Conservation (phyloP, 148 eudicot species). For the Vaccinium vitisidaea region DNA sequence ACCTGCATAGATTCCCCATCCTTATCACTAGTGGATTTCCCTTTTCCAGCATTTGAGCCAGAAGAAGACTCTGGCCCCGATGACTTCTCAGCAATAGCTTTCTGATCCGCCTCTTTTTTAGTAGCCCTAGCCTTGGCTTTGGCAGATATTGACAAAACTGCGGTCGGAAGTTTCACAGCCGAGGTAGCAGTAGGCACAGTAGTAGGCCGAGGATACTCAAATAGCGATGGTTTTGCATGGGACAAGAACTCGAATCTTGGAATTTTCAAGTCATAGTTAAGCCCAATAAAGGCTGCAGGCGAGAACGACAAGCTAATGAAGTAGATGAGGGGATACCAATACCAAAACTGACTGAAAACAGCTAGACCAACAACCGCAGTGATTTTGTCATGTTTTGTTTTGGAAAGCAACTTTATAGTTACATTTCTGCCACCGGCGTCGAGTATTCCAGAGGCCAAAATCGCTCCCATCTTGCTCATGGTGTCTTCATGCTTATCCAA, state of each 20-base stretch:
- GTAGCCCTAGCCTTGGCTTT: slow-evolving; percentile 76
- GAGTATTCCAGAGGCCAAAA: slow-evolving; percentile 91
- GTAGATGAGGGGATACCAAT: slow-evolving; percentile 98
- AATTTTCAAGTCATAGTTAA: slow-evolving; percentile 86
- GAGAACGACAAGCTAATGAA: slow-evolving; percentile 91
- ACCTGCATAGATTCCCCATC: slow-evolving; percentile 91
- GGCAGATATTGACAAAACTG: slow-evolving; percentile 81
- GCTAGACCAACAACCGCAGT: slow-evolving; percentile 97
- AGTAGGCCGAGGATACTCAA: slow-evolving; percentile 94
- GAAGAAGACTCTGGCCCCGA: slow-evolving; percentile 44
- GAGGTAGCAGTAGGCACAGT: slow-evolving; percentile 74
- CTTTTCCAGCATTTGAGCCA: slow-evolving; percentile 54
- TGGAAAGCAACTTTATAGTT: slow-evolving; percentile 88
- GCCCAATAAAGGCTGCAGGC: slow-evolving; percentile 93
- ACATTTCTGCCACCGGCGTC: slow-evolving; percentile 99
- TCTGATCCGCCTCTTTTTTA: slow-evolving; percentile 89
- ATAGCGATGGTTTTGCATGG: slow-evolving; percentile 88
- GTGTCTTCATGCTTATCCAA: slow-evolving; percentile 99
- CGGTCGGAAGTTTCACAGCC: slow-evolving; percentile 85
- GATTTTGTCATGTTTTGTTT: slow-evolving; percentile 84
- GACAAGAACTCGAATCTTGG: slow-evolving; percentile 90
- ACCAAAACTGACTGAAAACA: slow-evolving; percentile 97
- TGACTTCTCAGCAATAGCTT: slow-evolving; percentile 56
- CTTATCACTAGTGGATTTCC: slow-evolving; percentile 62
- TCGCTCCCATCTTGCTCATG: slow-evolving; percentile 99